phyloP scores from a whole-genome alignment of 371 early-diverging fungal genomes.

The Rhizopus delemar region DNA sequence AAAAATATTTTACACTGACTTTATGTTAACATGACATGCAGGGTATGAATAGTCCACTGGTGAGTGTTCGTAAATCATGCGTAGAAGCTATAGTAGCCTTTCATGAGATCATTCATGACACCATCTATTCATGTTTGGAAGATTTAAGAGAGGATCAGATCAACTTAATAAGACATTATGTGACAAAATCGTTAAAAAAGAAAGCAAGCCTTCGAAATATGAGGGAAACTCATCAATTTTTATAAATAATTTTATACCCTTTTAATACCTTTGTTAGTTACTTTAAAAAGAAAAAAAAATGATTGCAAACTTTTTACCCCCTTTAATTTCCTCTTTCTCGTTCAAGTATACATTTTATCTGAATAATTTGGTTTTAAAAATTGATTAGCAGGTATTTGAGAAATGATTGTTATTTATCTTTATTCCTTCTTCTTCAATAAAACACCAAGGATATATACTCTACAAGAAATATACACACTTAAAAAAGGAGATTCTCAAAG shows the following conservation, averaged over 20 bases:
- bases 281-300: neutral
- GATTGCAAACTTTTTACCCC: too few species aligned
- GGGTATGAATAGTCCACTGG: slow-evolving; percentile 46
- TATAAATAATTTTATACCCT: slow-evolving; percentile 13
- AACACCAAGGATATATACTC: too few species aligned
- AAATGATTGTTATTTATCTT: too few species aligned
- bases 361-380: too few species aligned
- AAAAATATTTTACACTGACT: neutral
- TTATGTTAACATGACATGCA: slow-evolving; percentile 8
- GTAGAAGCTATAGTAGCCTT: slow-evolving; percentile 54
- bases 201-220: slow-evolving; percentile 39
- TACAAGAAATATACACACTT: too few species aligned
- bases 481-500: neutral
- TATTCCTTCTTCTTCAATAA: too few species aligned
- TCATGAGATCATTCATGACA: slow-evolving; percentile 46
- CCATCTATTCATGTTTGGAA: slow-evolving; percentile 38
- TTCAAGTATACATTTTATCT: too few species aligned
- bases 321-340: too few species aligned
- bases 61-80: slow-evolving; percentile 50
- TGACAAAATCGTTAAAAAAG: slow-evolving; percentile 45
- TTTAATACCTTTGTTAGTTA: neutral
- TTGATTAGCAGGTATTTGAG: too few species aligned
- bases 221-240: slow-evolving; percentile 33
- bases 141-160: slow-evolving; percentile 51
- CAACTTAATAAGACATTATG: slow-evolving; percentile 46